Conservation (phyloP, 2,329 filamentous ascomycete genomes). For the Aureobasidium uvarum region DNA sequence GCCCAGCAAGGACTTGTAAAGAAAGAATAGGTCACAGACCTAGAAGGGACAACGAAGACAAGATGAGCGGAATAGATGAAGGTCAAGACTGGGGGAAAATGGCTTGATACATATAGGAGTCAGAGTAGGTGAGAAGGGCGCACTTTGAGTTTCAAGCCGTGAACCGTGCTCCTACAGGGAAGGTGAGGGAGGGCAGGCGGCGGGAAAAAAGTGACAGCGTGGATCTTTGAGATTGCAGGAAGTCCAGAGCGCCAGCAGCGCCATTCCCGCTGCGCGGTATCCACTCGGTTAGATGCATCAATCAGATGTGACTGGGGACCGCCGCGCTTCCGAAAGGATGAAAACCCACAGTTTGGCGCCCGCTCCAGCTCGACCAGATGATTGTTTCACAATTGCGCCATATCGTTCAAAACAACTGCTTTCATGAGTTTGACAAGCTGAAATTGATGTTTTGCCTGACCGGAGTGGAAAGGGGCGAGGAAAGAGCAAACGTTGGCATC, state of each 20-base stretch:
- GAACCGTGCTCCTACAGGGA: constrained; percentile 17
- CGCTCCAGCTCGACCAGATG: background rate
- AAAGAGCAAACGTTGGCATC: background rate
- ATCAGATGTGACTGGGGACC: constrained; percentile 17
- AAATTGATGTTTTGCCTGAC: constrained; percentile 1
- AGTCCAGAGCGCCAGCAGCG: constrained; percentile 25
- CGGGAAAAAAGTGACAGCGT: constrained; percentile 23
- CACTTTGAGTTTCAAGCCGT: constrained; percentile 17
- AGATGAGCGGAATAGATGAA: constrained; percentile 15
- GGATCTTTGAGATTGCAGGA: constrained; percentile 25
- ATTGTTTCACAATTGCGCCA: constrained; percentile 22
- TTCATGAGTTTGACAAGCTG: background rate
- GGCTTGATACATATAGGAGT: constrained; percentile 26
- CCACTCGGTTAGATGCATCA: constrained; percentile 3
- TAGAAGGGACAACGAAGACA: constrained; percentile 19
- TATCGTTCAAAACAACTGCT: constrained; percentile 9
- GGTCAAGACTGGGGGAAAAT: constrained; percentile 10
- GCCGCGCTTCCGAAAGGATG: constrained; percentile 13
- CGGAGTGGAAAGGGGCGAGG: background rate
- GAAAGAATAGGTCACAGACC: constrained; percentile 28
- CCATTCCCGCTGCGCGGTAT: constrained; percentile 20
- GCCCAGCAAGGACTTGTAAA: constrained; percentile 22
- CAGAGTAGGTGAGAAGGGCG: constrained; percentile 23
- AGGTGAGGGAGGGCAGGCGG: constrained; percentile 5
- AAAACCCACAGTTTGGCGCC: constrained; percentile 16